These are phyloP conservation scores for Aspergillus bombycis DNA, from an alignment of 2,329 filamentous ascomycete genomes.

Conservation along the genomic window DNA sequence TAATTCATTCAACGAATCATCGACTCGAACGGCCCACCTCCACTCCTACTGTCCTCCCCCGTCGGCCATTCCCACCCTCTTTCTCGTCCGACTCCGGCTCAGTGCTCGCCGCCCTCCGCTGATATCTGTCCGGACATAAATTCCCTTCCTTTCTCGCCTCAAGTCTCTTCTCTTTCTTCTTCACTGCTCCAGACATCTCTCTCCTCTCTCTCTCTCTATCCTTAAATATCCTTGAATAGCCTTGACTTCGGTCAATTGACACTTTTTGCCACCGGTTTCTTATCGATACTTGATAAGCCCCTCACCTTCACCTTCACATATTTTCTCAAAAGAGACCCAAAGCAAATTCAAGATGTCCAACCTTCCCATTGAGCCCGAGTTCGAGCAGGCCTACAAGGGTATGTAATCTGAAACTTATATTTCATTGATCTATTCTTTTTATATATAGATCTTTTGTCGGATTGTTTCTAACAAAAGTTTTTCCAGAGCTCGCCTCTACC, in stretches of 20 bases:
- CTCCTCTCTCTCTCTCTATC: conserved; percentile 18
- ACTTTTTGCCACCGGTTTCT: conserved; percentile 10
- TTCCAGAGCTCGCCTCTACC: conserved; percentile 84
- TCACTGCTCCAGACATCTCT: conserved; percentile 16
- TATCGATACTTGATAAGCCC: conserved; percentile 11
- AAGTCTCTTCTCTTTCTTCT: conserved; percentile 13
- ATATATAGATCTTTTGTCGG: neutral
- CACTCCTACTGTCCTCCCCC: conserved; percentile 15
- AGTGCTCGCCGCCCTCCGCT: conserved; percentile 16
- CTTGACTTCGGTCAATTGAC: conserved; percentile 6
- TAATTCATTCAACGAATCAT: neutral
- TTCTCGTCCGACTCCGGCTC: conserved; percentile 39
- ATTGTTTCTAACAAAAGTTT: neutral
- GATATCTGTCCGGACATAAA: conserved; percentile 9
- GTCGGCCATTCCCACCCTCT: conserved; percentile 20
- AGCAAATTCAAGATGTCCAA: conserved; percentile 68
- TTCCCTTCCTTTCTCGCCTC: conserved; percentile 16
- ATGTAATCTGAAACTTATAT: conserved; percentile 34
- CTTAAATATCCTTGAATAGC: conserved; percentile 12
- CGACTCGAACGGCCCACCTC: conserved; percentile 2
- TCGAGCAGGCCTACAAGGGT: conserved; percentile 98
- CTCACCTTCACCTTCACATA: conserved; percentile 6
- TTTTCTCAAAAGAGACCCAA: neutral
- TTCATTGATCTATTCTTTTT: neutral
- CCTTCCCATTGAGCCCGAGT: conserved; percentile 88